These are phyloP conservation scores for Solanum ahanhuiri DNA, from an alignment of 257 asterid genomes.

Conservation along the genomic window DNA sequence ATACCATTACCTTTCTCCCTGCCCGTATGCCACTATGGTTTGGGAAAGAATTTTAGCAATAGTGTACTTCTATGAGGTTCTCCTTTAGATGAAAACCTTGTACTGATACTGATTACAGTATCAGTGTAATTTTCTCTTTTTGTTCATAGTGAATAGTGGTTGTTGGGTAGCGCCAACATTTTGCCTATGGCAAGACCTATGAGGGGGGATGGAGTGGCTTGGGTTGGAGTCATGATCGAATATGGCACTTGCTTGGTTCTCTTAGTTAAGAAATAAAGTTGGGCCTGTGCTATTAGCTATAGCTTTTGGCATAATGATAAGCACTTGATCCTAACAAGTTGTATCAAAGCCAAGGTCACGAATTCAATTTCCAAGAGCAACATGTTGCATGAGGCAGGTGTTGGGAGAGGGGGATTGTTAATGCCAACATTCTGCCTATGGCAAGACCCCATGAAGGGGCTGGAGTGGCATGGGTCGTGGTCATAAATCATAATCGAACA, in stretches of 20 bases:
- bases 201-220: neutral
- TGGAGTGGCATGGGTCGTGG: neutral
- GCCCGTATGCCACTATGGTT: neutral
- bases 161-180: neutral
- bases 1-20: neutral
- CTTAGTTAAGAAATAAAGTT: neutral
- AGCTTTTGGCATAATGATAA: neutral
- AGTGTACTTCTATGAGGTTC: neutral
- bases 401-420: too few species aligned
- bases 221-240: neutral
- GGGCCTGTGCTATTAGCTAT: neutral
- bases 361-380: neutral
- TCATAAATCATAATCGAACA: neutral
- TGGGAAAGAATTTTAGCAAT: neutral
- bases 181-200: neutral
- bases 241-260: neutral
- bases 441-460: neutral
- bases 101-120: neutral
- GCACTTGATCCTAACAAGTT: neutral
- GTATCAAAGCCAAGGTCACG: neutral
- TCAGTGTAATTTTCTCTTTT: neutral
- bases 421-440: neutral
- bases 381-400: neutral
- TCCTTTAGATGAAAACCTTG: neutral
- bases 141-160: neutral